Evolutionary conservation across 192 early-diverging fungal genomes (phyloP), one percentile per base, ranked within the genome.

Genomic region (Jimgerdemannia lactiflua): DNA sequence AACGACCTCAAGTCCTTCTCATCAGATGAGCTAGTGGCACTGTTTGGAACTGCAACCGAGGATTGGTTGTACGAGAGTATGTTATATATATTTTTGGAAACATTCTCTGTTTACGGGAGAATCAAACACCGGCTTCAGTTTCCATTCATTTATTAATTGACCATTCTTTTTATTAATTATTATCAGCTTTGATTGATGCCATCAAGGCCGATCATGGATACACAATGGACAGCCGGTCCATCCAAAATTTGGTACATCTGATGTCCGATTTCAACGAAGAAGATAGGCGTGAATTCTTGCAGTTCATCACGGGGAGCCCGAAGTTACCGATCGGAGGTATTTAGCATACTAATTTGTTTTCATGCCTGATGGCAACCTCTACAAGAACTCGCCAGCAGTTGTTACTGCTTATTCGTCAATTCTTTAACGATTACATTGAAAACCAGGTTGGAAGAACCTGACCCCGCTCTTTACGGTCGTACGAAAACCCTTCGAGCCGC

Each of bases 131-230:
- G n/a, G n/a, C n/a, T n/a, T n/a, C n/a, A n/a, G n/a, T n/a, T n/a
- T n/a, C n/a, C n/a, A n/a, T n/a, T n/a, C n/a, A n/a, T n/a, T n/a
- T 29, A 4, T 39, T 4, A 6, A 39, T 39, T 54, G 7, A 43
- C 14, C 64, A n/a, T 71, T 20, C 67, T 72, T 65, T 3, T 49
- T 71, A 74, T 42, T 71, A 44, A 78, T 29, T 40, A 70, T 39
- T 17, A 40, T 18, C 82, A 91, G 91, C 86, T 7, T 80, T 98
- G 41, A 73, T 73, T 11, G 90, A 91, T 65, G 66, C 88, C 42
- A 87, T 97, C 71, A 94, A 92, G 78, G 90, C 93, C 1, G 95
- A 96, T 75, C 94, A 97, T 74, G 97, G 96, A 19, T 96, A 92
- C 79, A 85, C 85, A 6, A 72, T 86, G 72, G 89, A 94, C 20